phyloP scores from a whole-genome alignment of 805 yeast genomes.

The Zygotorulaspora sp. region DNA sequence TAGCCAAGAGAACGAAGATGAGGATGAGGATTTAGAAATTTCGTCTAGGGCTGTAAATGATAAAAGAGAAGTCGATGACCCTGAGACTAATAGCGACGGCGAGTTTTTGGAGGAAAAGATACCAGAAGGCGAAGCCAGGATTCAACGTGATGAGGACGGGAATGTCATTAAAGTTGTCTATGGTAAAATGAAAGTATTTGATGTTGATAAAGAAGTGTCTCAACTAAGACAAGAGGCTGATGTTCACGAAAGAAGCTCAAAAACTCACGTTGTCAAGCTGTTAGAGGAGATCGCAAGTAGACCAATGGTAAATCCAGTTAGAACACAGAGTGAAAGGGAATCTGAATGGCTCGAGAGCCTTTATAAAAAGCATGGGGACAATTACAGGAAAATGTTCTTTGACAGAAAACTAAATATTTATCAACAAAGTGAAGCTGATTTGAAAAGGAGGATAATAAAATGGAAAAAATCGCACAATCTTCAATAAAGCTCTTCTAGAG shows the following conservation, averaged over 20 bases:
- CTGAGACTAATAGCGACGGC: conserved; percentile 29
- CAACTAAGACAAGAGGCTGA: conserved; percentile 21
- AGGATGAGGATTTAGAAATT: conserved; percentile 15
- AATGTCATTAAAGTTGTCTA: conserved; percentile 62
- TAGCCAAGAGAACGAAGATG: conserved; percentile 31
- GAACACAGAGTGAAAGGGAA: conserved; percentile 68
- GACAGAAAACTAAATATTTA: conserved; percentile 77
- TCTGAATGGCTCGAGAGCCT: conserved; percentile 61
- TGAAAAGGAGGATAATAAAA: conserved; percentile 62
- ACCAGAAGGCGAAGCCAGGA: conserved; percentile 74
- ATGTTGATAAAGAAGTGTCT: conserved; percentile 35
- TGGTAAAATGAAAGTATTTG: conserved; percentile 51
- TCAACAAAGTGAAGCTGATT: conserved; percentile 83
- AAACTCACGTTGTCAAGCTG: conserved; percentile 60
- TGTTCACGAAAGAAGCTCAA: conserved; percentile 22
- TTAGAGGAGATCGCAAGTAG: conserved; percentile 57
- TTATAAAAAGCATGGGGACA: conserved; percentile 77
- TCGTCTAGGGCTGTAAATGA: conserved; percentile 19
- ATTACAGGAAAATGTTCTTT: conserved; percentile 87
- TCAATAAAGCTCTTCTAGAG: conserved; percentile 16
- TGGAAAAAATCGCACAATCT: conserved; percentile 55
- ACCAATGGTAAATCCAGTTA: conserved; percentile 42
- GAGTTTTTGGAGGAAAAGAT: conserved; percentile 49
- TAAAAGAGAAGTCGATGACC: conserved; percentile 21
- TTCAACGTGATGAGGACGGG: conserved; percentile 65